Percentiles rank a stretch among this genome's conserved stretches.
These are phyloP conservation scores for Colletotrichum falcatum DNA, from an alignment of 2,329 filamentous ascomycete species.

Conservation along the genomic window DNA sequence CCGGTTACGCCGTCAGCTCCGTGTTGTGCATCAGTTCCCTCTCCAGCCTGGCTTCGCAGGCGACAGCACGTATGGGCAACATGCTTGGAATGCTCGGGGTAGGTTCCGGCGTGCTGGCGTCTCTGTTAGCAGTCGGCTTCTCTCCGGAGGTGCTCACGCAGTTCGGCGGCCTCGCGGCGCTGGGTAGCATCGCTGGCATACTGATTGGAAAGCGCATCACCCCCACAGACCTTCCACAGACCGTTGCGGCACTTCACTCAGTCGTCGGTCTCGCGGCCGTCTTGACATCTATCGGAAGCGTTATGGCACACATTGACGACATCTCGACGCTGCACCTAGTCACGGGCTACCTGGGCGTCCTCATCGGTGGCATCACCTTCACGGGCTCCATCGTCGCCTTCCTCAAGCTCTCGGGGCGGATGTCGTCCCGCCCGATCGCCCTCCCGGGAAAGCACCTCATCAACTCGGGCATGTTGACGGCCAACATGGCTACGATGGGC, in stretches of 20 bases:
- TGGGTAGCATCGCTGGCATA: slow-evolving; percentile 77
- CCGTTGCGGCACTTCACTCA: slow-evolving; percentile 88
- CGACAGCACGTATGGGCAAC: slow-evolving; percentile 87
- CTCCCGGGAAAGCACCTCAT: slow-evolving; percentile 81
- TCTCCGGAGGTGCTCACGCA: slow-evolving; percentile 82
- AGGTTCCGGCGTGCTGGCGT: slow-evolving; percentile 83
- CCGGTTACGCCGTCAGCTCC: slow-evolving; percentile 87
- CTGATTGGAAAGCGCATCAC: slow-evolving; percentile 89
- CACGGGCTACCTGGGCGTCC: slow-evolving; percentile 85
- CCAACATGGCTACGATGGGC: slow-evolving; percentile 86
- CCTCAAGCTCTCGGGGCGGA: slow-evolving; percentile 84
- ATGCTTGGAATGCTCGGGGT: slow-evolving; percentile 89
- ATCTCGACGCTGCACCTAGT: slow-evolving; percentile 85
- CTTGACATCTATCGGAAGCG: slow-evolving; percentile 87
- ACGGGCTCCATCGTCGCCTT: slow-evolving; percentile 92
- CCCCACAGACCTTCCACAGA: slow-evolving; percentile 88
- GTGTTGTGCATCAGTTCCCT: slow-evolving; percentile 88
- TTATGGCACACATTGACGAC: slow-evolving; percentile 67
- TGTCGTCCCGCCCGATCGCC: slow-evolving; percentile 81
- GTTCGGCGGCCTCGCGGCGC: slow-evolving; percentile 79
- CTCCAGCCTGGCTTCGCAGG: slow-evolving; percentile 83
- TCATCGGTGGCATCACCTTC: slow-evolving; percentile 90
- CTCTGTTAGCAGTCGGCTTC: slow-evolving; percentile 84
- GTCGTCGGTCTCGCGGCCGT: slow-evolving; percentile 92
- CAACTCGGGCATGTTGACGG: slow-evolving; percentile 79